Evolutionary conservation across 148 eudicot species (phyloP).

Genomic region (Spergularia marina): DNA sequence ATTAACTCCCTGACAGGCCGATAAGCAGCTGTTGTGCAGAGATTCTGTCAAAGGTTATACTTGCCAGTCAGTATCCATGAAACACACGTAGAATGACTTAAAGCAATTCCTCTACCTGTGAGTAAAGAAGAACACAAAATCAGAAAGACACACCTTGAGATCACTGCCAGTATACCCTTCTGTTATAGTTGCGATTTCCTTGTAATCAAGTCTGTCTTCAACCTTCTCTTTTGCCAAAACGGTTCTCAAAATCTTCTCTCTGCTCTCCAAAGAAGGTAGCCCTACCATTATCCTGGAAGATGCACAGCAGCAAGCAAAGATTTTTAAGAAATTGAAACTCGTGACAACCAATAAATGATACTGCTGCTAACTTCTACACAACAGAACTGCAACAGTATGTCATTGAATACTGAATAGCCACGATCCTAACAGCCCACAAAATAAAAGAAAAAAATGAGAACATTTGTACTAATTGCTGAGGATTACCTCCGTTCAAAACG

Average conservation of each 20-base stretch:
- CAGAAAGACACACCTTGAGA: slow-evolving; percentile 54
- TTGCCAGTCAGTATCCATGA: slow-evolving; percentile 9
- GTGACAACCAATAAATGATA: neutral
- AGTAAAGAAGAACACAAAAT: neutral
- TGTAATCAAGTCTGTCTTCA: slow-evolving; percentile 47
- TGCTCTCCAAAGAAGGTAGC: slow-evolving; percentile 67
- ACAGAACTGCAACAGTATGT: neutral
- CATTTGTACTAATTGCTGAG: neutral
- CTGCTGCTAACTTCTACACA: neutral
- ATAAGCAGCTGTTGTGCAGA: slow-evolving; percentile 96
- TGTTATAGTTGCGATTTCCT: slow-evolving; percentile 79
- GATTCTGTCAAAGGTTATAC: slow-evolving; percentile 45
- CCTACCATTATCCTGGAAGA: slow-evolving; percentile 76
- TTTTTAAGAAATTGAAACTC: neutral
- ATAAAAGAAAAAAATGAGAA: neutral
- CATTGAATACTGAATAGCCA: neutral
- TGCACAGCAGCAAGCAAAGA: neutral
- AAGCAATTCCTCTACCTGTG: neutral
- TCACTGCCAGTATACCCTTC: slow-evolving; percentile 92
- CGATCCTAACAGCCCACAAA: neutral
- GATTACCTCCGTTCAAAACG: slow-evolving; percentile 88
- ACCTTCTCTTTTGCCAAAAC: slow-evolving; percentile 81
- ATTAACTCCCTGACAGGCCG: slow-evolving; percentile 90
- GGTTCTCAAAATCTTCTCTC: slow-evolving; percentile 85
- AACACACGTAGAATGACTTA: neutral